A percentile compares a stretch with the other conserved stretches of the same genome.
Conservation (phyloP, 2,329 filamentous ascomycete species). For the Neopestalotiopsis sp. region DNA sequence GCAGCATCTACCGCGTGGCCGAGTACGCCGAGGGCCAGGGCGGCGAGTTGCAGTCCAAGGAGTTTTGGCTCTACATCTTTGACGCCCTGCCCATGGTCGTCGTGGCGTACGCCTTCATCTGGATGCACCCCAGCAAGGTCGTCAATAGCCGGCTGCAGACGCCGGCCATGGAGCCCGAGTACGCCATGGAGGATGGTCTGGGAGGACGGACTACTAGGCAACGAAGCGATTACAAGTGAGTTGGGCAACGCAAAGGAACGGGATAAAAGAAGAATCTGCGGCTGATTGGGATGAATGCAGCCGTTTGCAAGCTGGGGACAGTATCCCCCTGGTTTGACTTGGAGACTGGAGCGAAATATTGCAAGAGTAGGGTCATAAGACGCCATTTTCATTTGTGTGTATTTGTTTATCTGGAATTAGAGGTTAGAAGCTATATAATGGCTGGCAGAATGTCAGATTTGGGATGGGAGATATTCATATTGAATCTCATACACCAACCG, state of each 20-base stretch:
- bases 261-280: not conserved
- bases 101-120: constrained; percentile 23
- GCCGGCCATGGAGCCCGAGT: not conserved
- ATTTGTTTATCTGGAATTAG: not conserved
- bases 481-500: no score
- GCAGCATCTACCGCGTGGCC: constrained; percentile 52
- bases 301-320: not conserved
- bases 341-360: not conserved
- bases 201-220: not conserved
- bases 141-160: constrained; percentile 5
- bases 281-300: constrained; percentile 1
- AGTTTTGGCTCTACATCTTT: constrained; percentile 52
- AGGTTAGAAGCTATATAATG: not conserved
- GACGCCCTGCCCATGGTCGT: constrained; percentile 35
- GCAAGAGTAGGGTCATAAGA: not conserved
- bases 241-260: not conserved
- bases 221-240: constrained; percentile 13
- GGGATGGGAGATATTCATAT: no score
- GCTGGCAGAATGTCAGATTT: not conserved
- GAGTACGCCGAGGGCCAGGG: constrained; percentile 52
- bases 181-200: constrained; percentile 13
- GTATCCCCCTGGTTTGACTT: not conserved
- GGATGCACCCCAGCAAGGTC: constrained; percentile 25
- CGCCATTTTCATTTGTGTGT: not conserved
- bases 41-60: constrained; percentile 49